Percentiles rank a stretch among this genome's conserved stretches.
phyloP scores from a whole-genome alignment of 345 rosid species.

The Moricandia arvensis region DNA sequence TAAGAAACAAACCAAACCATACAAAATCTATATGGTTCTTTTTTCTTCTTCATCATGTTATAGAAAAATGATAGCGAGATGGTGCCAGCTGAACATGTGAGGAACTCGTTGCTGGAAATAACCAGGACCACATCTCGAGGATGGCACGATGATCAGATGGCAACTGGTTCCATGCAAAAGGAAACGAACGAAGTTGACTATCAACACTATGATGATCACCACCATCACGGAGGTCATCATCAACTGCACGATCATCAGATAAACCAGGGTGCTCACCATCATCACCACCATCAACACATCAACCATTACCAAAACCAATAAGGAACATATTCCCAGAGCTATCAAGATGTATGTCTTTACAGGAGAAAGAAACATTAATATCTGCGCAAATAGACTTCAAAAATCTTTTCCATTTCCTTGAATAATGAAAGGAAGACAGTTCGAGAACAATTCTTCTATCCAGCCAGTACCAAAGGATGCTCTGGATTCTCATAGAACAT shows the following conservation, averaged over 20 bases:
- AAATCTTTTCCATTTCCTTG: constrained; percentile 8
- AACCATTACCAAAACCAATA: constrained; percentile 41
- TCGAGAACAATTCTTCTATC: not conserved
- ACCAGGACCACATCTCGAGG: constrained; percentile 52
- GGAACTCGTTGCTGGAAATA: constrained; percentile 76
- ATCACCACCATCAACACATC: constrained; percentile 46
- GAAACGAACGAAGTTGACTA: constrained; percentile 40
- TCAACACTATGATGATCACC: constrained; percentile 41
- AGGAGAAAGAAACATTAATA: constrained; percentile 7
- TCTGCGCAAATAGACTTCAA: constrained; percentile 9
- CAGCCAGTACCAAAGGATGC: not conserved
- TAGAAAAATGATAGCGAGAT: constrained; percentile 75
- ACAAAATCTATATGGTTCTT: not conserved
- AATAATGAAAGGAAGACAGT: constrained; percentile 1
- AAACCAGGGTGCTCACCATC: constrained; percentile 36
- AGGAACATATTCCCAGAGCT: constrained; percentile 10
- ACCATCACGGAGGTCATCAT: constrained; percentile 34
- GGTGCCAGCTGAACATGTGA: constrained; percentile 78
- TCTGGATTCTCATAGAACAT: constrained; percentile 6
- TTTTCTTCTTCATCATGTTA: constrained; percentile 3
- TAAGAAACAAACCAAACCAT: constrained; percentile 9
- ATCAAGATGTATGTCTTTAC: not conserved
- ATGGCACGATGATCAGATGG: constrained; percentile 53
- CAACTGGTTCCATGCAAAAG: constrained; percentile 39
- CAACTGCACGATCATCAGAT: constrained; percentile 41